Evolutionary conservation across 1,139 yeast genomes (phyloP), one percentile per base, ranked within the genome.

Genomic region (Pichia kudriavzevii): DNA sequence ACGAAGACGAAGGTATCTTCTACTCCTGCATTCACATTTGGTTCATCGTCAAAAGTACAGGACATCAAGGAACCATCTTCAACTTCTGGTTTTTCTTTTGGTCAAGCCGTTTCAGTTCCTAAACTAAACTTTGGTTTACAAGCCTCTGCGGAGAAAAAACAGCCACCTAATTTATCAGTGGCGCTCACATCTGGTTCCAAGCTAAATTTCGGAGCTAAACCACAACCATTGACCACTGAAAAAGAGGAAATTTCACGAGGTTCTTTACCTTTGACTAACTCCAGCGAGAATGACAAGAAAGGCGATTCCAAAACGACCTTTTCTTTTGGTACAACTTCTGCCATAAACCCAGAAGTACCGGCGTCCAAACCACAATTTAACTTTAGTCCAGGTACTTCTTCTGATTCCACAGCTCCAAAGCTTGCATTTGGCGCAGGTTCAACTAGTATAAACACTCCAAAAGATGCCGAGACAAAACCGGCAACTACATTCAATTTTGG

Each of bases 401-500:
- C 14, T n/a, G 24, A 24, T 26, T 7, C 35, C 12, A 16, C 26
- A 24, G 18, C 34, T 10, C 29, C 38, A 10, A 22, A 34, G 25
- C 28, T 30, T 27, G 15, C 33, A 13, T 31, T 36, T 27, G 39
- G 36, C 16, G 32, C 28, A 11, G 14, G 15, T 7, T 7, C 39
- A 10, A n/a, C n/a, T n/a, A n/a, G n/a, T n/a, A n/a, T n/a, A n/a
- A n/a, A n/a, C n/a, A n/a, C n/a, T n/a, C n/a, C n/a, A n/a, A n/a
- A n/a, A n/a, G 28, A 28, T 7, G 24, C 28, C 3, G 19, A 15
- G 9, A 26, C 9, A 20, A 20, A 20, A 11, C 22, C 22, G 11
- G 19, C 12, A 31, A 39, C 27, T 26, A 35, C 16, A n/a, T n/a
- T n/a, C n/a, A n/a, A n/a, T n/a, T 31, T 36, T 27, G 39, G 36